phyloP scores from a whole-genome alignment of 2,329 filamentous ascomycete genomes.

The Sporothrix humicola region DNA sequence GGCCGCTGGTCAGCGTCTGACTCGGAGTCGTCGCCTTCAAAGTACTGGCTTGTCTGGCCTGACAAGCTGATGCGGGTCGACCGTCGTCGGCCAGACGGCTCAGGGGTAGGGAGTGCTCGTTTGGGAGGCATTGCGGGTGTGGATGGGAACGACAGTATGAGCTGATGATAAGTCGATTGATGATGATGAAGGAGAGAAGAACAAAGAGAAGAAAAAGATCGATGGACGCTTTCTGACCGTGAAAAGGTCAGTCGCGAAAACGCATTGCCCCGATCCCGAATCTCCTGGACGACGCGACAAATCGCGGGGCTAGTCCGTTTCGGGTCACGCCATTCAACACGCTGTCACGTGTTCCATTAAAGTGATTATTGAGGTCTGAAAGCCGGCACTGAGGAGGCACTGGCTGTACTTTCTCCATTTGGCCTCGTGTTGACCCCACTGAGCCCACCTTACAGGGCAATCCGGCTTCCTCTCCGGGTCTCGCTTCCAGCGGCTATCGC shows the following conservation, averaged over 20 bases:
- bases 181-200: background rate
- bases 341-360: conserved; percentile 33
- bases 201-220: no score
- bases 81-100: conserved; percentile 48
- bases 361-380: background rate
- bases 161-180: background rate
- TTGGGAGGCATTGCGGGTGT: conserved; percentile 49
- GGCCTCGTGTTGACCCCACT: background rate
- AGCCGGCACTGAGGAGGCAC: background rate
- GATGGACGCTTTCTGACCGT: background rate
- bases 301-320: conserved; percentile 28
- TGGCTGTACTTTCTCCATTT: background rate
- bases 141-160: background rate
- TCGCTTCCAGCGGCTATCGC: conserved; percentile 17
- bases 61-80: conserved; percentile 55
- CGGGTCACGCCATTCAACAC: conserved; percentile 7
- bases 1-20: background rate
- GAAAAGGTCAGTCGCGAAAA: background rate
- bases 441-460: conserved; percentile 12
- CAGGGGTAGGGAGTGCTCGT: conserved; percentile 43
- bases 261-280: background rate
- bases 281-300: conserved; percentile 23
- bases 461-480: background rate
- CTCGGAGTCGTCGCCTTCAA: conserved; percentile 49
- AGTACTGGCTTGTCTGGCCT: conserved; percentile 58